Evolutionary conservation across 2,329 filamentous ascomycete species (phyloP), one percentile per base, ranked within the genome.

Genomic region (Ophiostoma tasmaniense): DNA sequence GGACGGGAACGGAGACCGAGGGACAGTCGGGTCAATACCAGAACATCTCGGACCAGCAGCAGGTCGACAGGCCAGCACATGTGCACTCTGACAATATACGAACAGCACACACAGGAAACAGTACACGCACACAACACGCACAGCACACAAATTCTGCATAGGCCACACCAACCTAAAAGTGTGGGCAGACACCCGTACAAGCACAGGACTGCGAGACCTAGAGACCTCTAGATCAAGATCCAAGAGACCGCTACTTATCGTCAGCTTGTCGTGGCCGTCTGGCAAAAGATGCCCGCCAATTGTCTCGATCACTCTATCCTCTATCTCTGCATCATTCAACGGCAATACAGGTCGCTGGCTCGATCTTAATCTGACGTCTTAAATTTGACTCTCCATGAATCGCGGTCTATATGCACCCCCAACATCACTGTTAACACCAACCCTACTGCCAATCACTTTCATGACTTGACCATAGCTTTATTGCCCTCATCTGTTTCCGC

Each of bases 131-230:
- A n/a, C 25, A 33, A 5, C 52, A n/a, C 25, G 17, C 52, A 59
- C 5, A 10, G 30, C 52, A 25, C 52, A 61, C 55, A 61, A 61
- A 25, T n/a, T 30, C 55, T 61, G 55, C 55, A 61, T 61, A 61
- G 55, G 55, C 55, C 55, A 30, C 55, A 61, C 55, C 25, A 30
- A 61, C 55, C 55, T 25, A 61, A 61, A 30, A 61, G 55, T 33
- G 55, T 61, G 55, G 50, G 55, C 55, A 61, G 55, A 61, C 14
- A 61, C 55, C n/a, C 55, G 25, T 25, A 61, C 25, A 30, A 61
- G 25, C 8, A 20, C 52, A 33, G 17, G 11, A 14, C 10, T 59
- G 37, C 2, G 37, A 13, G 37, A 14, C 17, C 42, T 7, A 17
- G 17, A 45, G 42, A 45, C 42, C 42, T 45, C 42, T 20, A 45